Evolutionary conservation across 805 yeast genomes (phyloP), one percentile per base, ranked within the genome.

Genomic region (Candida tallmaniae): DNA sequence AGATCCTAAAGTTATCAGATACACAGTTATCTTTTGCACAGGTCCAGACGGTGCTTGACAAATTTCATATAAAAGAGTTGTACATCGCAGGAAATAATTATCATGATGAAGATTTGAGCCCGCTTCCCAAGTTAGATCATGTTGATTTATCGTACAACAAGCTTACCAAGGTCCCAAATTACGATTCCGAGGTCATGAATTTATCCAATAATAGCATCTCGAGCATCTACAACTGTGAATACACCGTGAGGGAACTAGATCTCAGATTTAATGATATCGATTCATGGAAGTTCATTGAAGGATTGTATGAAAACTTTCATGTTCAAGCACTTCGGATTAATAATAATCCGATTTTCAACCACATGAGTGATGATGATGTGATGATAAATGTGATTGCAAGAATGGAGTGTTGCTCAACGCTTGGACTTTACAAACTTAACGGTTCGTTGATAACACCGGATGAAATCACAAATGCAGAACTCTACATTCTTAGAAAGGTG

Each of bases 401-500:
- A 17, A 54, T 64, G 5, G 40, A 35, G 5, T 60, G 62, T 35
- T 20, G 23, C 10, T n/a, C n/a, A n/a, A n/a, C n/a, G n/a, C n/a
- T n/a, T n/a, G n/a, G n/a, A n/a, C 20, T 23, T 5, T 6, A 15
- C n/a, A 58, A 54, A 16, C 55, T 87, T 10, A 78, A 88, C 48
- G 95, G 95, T 1, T 67, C 78, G 0, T 32, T 23, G 0, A 57
- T 85, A 6, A 49, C 60, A 3, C 36, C 29, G 0, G 65, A 56
- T 2, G 83, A 78, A 31, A 63, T 87, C 12, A 44, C 39, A 5
- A 83, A 80, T 43, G 81, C 84, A 1, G 95, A 87, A 51, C 51
- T 83, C 4, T 85, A 73, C 49, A 78, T 83, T 40, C 60, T 83
- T 19, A 65, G 78, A 4, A 67, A 67, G 40, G 74, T 83, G 0